Evolutionary conservation across 2,329 filamentous ascomycete species (phyloP), one percentile per base, ranked within the genome.

Genomic region (Penicillium palitans): DNA sequence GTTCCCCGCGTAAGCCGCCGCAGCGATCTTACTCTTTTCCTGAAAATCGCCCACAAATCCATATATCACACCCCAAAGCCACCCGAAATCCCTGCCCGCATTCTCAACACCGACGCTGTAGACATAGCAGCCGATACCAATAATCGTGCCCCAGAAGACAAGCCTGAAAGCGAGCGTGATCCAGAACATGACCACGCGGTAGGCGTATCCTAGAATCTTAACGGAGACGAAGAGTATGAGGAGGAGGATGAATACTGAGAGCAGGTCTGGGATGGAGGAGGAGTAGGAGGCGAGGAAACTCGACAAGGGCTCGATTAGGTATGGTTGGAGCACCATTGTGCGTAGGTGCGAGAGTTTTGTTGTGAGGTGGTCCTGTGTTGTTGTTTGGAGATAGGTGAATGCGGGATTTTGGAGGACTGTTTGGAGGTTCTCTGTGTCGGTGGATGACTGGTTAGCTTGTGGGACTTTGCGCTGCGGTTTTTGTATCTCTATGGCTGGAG

Each of bases 141-240:
- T 76, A 2, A 93, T 65, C 2, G 78, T 72, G 1, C 82, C 83
- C 85, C 87, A 95, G 62, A 91, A 85, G 2, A 84, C 72, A 42
- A 91, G 65, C 25, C 83, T 78, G 62, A 90, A 73, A 12, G 81
- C 80, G 55, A 96, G 70, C n/a, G 83, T 79, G 52, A 91, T 84
- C 86, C 91, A 91, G 79, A 87, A 96, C 70, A 91, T 78, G 58
- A 96, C 80, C 21, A 91, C 77, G 60, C 90, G 84, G 61, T 87
- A 86, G 19, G 91, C 78, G 78, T 89, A 88, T 71, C 87, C 83
- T 63, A 88, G 77, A 42, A 95, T 79, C 63, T 85, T 84, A 59
- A 88, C 75, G 13, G 81, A 82, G 57, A 93, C 72, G 70, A 91
- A 80, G 52, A 93, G 74, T 55, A 87, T 76, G 31, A 87, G 65